Base-by-base conservation (phyloP, 2,329 filamentous ascomycete genomes). In the Calonectria fujianensis region DNA sequence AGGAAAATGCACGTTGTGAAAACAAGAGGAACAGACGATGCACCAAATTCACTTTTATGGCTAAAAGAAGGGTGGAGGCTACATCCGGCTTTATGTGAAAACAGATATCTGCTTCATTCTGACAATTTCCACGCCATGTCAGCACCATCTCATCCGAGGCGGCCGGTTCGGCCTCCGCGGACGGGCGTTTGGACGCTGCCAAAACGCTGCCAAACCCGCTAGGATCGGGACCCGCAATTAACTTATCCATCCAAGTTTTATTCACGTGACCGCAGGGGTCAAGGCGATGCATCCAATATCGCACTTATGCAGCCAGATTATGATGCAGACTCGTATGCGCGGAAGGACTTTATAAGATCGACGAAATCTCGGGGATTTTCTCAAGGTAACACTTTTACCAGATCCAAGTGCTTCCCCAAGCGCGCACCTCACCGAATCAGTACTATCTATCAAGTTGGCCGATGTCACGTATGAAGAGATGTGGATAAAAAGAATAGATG, bases 121-220 rank as follows among this genome's bases (percentile, higher is more conserved):
- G 35, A 32, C 41, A 14, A 67, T 31, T 61, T 57, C 32, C 31
- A 59, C 37, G 64, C 64, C 32, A 59, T 35, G 68, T 31, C 41
- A 39, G 48, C 27, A 54, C 10, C 48, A 29, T 48, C 70, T 45
- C 51, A 35, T 51, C 14, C 32, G 31, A 52, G 13, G 48, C 64
- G 64, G 69, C 51, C 52, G 64, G 29, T 72, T 72, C 70, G 70
- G 70, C 24, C 64, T 72, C 70, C 64, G 70, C 70, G 70, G 70
- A 37, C 35, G 18, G n/a, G 41, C 41, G 41, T 45, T n/a, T 18
- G 18, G 41, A 9, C 18, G 41, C 5, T 20, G 41, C 16, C n/a
- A 9, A 48, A 13, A 24, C 45, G 41, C 45, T 24, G 9, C 45
- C 45, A n/a, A 48, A 48, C 13, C 45, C 45, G n/a, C 45, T 11